phyloP scores from a whole-genome alignment of 768 basidiomycete species.

The Tricholoma sp. region DNA sequence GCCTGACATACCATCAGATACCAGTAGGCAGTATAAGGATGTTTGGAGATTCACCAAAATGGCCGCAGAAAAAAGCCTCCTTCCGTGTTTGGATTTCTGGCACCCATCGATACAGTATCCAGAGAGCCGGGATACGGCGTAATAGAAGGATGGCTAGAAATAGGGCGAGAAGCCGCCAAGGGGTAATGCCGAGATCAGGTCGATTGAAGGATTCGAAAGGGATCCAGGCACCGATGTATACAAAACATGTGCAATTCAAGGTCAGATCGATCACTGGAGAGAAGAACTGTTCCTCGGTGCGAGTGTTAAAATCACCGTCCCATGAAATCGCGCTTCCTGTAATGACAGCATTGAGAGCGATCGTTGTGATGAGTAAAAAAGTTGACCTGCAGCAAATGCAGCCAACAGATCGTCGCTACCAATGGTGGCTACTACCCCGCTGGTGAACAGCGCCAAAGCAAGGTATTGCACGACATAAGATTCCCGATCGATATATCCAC shows the following conservation, averaged over 20 bases:
- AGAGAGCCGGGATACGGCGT: constrained; percentile 75
- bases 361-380: background rate
- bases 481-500: constrained; percentile 69
- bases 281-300: constrained; percentile 82
- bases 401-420: constrained; percentile 89
- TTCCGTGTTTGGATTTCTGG: constrained; percentile 82
- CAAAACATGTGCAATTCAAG: constrained; percentile 74
- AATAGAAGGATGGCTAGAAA: constrained; percentile 64
- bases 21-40: background rate
- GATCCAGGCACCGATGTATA: constrained; percentile 87
- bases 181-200: constrained; percentile 53
- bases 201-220: constrained; percentile 57
- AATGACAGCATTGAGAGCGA: background rate
- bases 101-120: constrained; percentile 75
- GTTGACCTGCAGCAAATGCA: constrained; percentile 73
- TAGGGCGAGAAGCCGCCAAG: constrained; percentile 68
- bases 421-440: constrained; percentile 71
- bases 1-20: constrained; percentile 26
- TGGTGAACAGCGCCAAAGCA: constrained; percentile 64
- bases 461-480: constrained; percentile 86
- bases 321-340: constrained; percentile 62
- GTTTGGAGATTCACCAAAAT: constrained; percentile 60
- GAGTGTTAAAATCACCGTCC: constrained; percentile 79
- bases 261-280: constrained; percentile 89
- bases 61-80: constrained; percentile 88